A percentile compares a stretch with the other conserved stretches of the same genome.
Evolutionary conservation across 495 filamentous ascomycete genomes (phyloP).

Genomic region (Articulospora tetracladia): DNA sequence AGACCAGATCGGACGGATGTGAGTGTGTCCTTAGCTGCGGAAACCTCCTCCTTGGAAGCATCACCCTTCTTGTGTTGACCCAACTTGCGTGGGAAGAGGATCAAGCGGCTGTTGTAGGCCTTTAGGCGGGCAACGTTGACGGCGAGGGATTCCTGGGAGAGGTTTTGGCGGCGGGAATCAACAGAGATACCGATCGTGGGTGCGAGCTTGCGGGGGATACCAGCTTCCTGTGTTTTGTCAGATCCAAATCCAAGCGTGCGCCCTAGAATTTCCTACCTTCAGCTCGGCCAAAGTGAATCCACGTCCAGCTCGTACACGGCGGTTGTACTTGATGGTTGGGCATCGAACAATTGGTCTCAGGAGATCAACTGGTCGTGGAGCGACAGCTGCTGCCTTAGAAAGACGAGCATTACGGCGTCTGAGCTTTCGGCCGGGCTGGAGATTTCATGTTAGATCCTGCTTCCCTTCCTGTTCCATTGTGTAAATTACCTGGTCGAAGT

Average conservation of each 20-base stretch:
- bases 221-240: constrained; percentile 67
- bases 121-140: constrained; percentile 94
- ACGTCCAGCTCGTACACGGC: constrained; percentile 90
- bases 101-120: constrained; percentile 89
- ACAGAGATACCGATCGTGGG: constrained; percentile 95
- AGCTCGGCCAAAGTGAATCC: constrained; percentile 96
- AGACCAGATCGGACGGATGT: constrained; percentile 53
- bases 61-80: constrained; percentile 90
- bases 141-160: constrained; percentile 87
- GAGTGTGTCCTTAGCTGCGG: constrained; percentile 64
- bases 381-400: constrained; percentile 87
- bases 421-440: constrained; percentile 90
- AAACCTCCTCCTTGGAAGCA: constrained; percentile 81
- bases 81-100: constrained; percentile 94
- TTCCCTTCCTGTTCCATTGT: constrained; percentile 19
- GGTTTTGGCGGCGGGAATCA: constrained; percentile 94
- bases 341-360: constrained; percentile 90
- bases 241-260: not conserved
- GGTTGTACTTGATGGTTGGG: constrained; percentile 90
- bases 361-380: constrained; percentile 95
- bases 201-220: constrained; percentile 90
- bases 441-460: constrained; percentile 27
- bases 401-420: constrained; percentile 84
- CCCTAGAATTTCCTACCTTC: constrained; percentile 63
- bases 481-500: constrained; percentile 96